Evolutionary conservation across 192 early-diverging fungal species (phyloP), one percentile per base, ranked within the genome.

Genomic region (Coemansia sp.): DNA sequence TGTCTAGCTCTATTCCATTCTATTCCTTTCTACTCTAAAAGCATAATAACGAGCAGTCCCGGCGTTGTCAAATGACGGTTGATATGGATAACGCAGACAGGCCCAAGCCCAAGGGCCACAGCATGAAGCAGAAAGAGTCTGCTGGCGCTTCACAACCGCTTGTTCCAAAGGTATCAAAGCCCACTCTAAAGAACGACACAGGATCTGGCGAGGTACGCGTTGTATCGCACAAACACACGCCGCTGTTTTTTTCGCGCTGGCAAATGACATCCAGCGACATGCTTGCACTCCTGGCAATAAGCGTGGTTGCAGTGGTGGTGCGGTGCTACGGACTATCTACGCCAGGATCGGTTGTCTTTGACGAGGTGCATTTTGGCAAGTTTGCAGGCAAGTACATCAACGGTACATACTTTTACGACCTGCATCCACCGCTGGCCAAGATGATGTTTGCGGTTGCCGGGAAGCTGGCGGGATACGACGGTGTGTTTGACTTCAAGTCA

Each of bases 311-410:
- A 3, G 6, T 85, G 26, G 21, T 71, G 0, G 79, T 76, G 15
- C 62, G 79, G 23, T 71, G 75, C 69, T 78, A 69, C 61, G 49
- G 67, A 63, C 65, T 85, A 11, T 65, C 72, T 1, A 53, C 40
- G 0, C 84, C 84, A 40, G 54, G 41, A 38, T 40, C 72, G 39
- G 84, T 85, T 38, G 84, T 85, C n/a, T 99, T 99, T 75, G 96
- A 99, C 79, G 97, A 99, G 72, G 97, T 99, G 32, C 97, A 99
- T 68, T 98, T 99, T 85, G 97, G 97, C 64, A 97, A 97, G 62
- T 99, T 96, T 74, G 96, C 95, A 49, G 89, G 88, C 23, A 87
- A 87, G 78, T 99, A 99, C 69, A 79, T 98, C 52, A 90, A 89
- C 56, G 84, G 92, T 16, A 90, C 88, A 4, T 99, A 92, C 68